Evolutionary conservation across 2,329 filamentous ascomycete species (phyloP).

Genomic region (Aspergillus aculeatinus): DNA sequence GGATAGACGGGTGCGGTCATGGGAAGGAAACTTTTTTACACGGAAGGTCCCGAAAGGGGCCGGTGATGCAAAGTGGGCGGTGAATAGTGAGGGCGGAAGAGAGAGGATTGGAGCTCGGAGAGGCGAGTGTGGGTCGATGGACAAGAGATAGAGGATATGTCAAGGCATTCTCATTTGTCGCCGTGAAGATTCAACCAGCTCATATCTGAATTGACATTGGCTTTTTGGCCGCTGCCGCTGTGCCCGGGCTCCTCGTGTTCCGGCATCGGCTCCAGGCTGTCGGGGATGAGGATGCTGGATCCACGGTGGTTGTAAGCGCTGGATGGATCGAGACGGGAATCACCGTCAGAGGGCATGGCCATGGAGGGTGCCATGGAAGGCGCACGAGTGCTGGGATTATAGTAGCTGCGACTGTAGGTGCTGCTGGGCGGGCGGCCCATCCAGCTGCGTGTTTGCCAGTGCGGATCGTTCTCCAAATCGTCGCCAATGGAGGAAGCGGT

Average conservation of each 20-base stretch:
- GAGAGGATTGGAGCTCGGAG: not conserved
- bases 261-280: slow-evolving; percentile 26
- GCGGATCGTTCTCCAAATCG: slow-evolving; percentile 31
- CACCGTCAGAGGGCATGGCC: slow-evolving; percentile 14
- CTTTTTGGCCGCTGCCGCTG: not conserved
- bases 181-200: slow-evolving; percentile 45
- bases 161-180: slow-evolving; percentile 20
- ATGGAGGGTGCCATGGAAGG: slow-evolving; percentile 19
- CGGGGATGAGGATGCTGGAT: slow-evolving; percentile 37
- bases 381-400: slow-evolving; percentile 28
- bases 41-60: not conserved
- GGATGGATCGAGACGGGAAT: slow-evolving; percentile 18
- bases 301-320: slow-evolving; percentile 24
- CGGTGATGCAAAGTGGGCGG: not conserved
- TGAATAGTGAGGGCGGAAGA: not conserved
- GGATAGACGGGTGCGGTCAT: not conserved
- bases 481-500: slow-evolving; percentile 43
- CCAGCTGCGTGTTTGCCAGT: slow-evolving; percentile 31
- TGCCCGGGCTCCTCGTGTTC: slow-evolving; percentile 1
- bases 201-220: slow-evolving; percentile 41
- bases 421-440: slow-evolving; percentile 42
- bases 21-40: slow-evolving; percentile 8
- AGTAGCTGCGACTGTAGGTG: slow-evolving; percentile 42
- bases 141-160: too few species aligned
- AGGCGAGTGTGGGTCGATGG: not conserved